phyloP scores from a whole-genome alignment of 495 filamentous ascomycete genomes.

The Aspergillus biplanus region DNA sequence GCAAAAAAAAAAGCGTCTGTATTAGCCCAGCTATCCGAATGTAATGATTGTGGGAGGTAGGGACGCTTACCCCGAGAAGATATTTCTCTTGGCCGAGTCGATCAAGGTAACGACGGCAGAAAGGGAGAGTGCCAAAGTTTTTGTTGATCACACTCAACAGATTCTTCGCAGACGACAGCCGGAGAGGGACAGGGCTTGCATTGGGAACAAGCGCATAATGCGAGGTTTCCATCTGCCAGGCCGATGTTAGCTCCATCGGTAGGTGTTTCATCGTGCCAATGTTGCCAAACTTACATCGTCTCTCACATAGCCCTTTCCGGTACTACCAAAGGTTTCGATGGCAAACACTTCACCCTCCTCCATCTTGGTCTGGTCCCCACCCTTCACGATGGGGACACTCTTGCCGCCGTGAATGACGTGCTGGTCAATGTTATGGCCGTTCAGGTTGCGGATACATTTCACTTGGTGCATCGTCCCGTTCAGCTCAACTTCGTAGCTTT shows the following conservation, averaged over 20 bases:
- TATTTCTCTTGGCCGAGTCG: constrained; percentile 87
- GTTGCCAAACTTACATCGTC: constrained; percentile 65
- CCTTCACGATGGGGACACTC: constrained; percentile 89
- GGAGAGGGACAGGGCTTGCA: constrained; percentile 67
- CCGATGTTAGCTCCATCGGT: constrained; percentile 20
- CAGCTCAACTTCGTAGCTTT: constrained; percentile 83
- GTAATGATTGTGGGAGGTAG: neutral
- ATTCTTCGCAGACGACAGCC: constrained; percentile 76
- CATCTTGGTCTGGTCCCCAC: constrained; percentile 81
- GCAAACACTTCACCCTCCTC: constrained; percentile 93
- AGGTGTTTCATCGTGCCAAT: constrained; percentile 10
- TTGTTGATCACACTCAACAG: constrained; percentile 85
- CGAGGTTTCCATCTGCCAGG: constrained; percentile 63
- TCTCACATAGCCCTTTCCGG: constrained; percentile 80
- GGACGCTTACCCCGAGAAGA: constrained; percentile 70
- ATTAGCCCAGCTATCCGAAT: constrained; percentile 30
- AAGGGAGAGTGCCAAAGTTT: constrained; percentile 89
- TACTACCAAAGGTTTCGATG: constrained; percentile 93
- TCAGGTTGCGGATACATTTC: constrained; percentile 85
- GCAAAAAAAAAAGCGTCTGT: constrained; percentile 17
- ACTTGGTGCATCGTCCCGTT: constrained; percentile 77
- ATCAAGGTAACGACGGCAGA: constrained; percentile 84
- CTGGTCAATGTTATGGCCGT: constrained; percentile 84
- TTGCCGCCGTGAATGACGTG: constrained; percentile 89
- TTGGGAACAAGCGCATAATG: constrained; percentile 73